Conservation (phyloP, 352 stramenopile genomes). For the Pythium dissotocum region DNA sequence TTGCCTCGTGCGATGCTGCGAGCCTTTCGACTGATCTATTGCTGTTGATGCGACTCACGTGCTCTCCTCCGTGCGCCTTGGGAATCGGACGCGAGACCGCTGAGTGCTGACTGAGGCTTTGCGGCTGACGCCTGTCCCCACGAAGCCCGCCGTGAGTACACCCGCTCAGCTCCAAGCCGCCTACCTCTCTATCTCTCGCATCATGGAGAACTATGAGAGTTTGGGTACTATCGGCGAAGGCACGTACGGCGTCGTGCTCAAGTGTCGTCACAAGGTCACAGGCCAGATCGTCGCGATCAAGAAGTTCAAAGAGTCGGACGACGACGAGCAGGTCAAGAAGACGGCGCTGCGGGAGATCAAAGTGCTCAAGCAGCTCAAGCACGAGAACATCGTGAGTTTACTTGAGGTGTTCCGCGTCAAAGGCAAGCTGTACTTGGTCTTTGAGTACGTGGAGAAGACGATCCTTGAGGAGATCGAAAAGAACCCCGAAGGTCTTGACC, state of each 20-base stretch:
- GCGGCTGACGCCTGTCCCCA: no score
- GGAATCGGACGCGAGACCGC: background rate
- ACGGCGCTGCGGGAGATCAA: constrained; percentile 84
- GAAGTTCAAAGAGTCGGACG: constrained; percentile 90
- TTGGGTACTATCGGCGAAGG: constrained; percentile 87
- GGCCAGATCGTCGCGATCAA: constrained; percentile 91
- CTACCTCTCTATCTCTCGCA: background rate
- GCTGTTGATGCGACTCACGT: constrained; percentile 4
- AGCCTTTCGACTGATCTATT: constrained; percentile 2
- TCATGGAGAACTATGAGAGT: constrained; percentile 89
- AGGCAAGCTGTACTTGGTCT: constrained; percentile 83
- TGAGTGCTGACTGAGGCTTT: background rate
- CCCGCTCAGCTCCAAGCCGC: no score
- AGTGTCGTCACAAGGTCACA: constrained; percentile 79
- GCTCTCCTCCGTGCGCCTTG: background rate
- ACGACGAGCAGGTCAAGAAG: constrained; percentile 91
- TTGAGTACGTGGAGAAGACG: constrained; percentile 89
- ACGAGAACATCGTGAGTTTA: constrained; percentile 88
- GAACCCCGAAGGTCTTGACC: constrained; percentile 77
- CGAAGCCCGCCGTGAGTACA: no score
- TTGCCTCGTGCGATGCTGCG: constrained; percentile 1
- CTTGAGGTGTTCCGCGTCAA: constrained; percentile 87
- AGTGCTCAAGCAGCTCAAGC: constrained; percentile 83
- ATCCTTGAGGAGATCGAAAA: constrained; percentile 90
- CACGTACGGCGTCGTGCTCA: constrained; percentile 87